Base-by-base conservation (phyloP, 306 rosid genomes). In the Crotalaria pallida region DNA sequence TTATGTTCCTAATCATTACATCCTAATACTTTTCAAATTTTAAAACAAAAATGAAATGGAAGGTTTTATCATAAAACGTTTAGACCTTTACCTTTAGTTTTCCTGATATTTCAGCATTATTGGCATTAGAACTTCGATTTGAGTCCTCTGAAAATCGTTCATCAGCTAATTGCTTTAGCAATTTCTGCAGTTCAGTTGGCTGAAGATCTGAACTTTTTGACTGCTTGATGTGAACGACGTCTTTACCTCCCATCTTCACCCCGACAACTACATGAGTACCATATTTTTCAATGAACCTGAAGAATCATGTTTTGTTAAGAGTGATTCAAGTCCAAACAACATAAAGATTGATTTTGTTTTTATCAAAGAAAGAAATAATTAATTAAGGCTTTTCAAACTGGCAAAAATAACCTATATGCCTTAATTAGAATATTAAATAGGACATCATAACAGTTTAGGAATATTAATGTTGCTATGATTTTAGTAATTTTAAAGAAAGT, bases 241-340 rank as follows among this genome's bases (percentile, higher is more conserved):
- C 97, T 70, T 90, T 90, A 11, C 98, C 98, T 64, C 98, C 98
- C 98, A 94, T 90, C 85, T 86, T 86, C 78, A 87, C 92, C 44
- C 98, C 98, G 67, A 88, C 96, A 81, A 94, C 79, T 48, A 90
- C 49, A 73, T 94, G 98, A 16, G 98, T 94, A 7, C 98, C 98
- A 67, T 90, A 90, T 27, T 90, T 90, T 23, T 87, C 92, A 71
- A 94, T 88, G 79, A 94, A 94, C 87, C 98, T 94, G 92, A 72
- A 80, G 71, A 80, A 19, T 21, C 75, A 78, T 23, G 58, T 43
- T 77, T 68, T 4, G 55, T 72, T 67, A 56, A 52, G 65, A 53
- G 72, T 34, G 12, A 38, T 48, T 48, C 34, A 26, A 57, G 29
- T 67, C 56, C 26, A 71, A 75, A 45, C 26, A 57, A 64, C 73